A percentile compares a stretch with the other conserved stretches of the same genome.
Conservation (phyloP, 75 land plant species). For the Cupressus sempervirens region DNA sequence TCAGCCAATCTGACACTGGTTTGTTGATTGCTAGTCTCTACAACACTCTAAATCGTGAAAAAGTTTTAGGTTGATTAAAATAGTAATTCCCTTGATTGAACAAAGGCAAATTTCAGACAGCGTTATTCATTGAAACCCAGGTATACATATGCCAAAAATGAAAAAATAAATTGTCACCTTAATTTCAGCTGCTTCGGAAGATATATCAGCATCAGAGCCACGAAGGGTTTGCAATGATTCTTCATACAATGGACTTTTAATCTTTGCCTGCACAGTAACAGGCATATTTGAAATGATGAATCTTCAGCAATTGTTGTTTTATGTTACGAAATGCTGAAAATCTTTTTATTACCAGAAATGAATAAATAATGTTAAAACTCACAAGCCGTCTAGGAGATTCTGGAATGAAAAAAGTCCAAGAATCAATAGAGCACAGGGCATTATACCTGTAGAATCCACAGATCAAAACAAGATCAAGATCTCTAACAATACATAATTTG, state of each 20-base stretch:
- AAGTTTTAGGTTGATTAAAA: not conserved
- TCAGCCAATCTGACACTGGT: constrained; percentile 5
- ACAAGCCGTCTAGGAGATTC: constrained; percentile 98
- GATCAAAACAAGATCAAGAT: not conserved
- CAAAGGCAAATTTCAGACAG: not conserved
- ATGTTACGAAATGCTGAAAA: not conserved
- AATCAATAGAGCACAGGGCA: constrained; percentile 56
- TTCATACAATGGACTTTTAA: constrained; percentile 15
- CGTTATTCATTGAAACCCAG: not conserved
- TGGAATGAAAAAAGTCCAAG: constrained; percentile 72
- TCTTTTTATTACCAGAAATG: not conserved
- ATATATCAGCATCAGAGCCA: constrained; percentile 28
- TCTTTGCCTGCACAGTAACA: constrained; percentile 31
- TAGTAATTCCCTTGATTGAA: not conserved
- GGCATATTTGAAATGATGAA: not conserved
- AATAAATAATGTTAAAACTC: constrained; percentile 12
- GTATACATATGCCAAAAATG: not conserved
- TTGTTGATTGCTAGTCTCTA: constrained; percentile 1
- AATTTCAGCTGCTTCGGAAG: constrained; percentile 27
- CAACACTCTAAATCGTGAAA: constrained; percentile 4
- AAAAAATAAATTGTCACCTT: constrained; percentile 18
- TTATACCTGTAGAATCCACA: constrained; percentile 38
- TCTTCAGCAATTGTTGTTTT: not conserved
- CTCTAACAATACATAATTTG: not conserved
- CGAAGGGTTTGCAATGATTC: constrained; percentile 36